Base-by-base conservation (phyloP, 1,284 basidiomycete genomes). In the Chalciporus sp. region DNA sequence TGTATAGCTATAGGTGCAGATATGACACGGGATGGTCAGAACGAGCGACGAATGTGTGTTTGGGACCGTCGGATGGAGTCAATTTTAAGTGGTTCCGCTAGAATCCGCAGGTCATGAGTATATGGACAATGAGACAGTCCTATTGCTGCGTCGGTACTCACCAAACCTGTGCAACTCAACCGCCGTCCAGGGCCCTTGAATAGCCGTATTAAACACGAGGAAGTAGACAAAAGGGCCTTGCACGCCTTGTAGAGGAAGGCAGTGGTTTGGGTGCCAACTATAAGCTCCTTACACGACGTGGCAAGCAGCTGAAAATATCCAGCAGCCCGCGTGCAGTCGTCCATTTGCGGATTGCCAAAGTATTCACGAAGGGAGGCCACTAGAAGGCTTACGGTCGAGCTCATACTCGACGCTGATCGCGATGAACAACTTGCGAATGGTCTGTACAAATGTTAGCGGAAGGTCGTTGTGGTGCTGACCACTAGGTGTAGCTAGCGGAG, bases 381-480 rank as follows among this genome's bases (percentile, higher is more conserved):
- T 2, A 9, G 28, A 9, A 9, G 27, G 9, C 27, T 28, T 4
- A 11, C 9, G 29, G 2, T 31, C 8, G 35, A 37, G 14, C 14
- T n/a, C 16, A n/a, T 2, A n/a, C 35, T 9, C n/a, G 35, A 37
- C 35, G 35, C 17, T 16, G 35, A 37, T 14, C 10, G 8, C 35
- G 26, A 72, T 70, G 71, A 70, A 66, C 71, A 80, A 69, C 61
- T 75, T 84, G 74, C 81, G 82, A 52, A 84, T 85, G 81, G 82
- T 82, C 66, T 58, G 68, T 57, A 11, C 33, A 37, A 11, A n/a
- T 6, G 23, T 19, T 7, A 8, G 14, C 14, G 41, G 23, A 23
- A 16, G 40, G 19, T 3, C 12, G 4, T n/a, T 29, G 42, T 43
- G 52, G 35, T 57, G 33, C 20, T 50, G 43, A 48, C 39, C 49